Percentiles rank a stretch among this genome's conserved stretches.
phyloP scores from a whole-genome alignment of 2,329 filamentous ascomycete species.

The Colletotrichum incanum region DNA sequence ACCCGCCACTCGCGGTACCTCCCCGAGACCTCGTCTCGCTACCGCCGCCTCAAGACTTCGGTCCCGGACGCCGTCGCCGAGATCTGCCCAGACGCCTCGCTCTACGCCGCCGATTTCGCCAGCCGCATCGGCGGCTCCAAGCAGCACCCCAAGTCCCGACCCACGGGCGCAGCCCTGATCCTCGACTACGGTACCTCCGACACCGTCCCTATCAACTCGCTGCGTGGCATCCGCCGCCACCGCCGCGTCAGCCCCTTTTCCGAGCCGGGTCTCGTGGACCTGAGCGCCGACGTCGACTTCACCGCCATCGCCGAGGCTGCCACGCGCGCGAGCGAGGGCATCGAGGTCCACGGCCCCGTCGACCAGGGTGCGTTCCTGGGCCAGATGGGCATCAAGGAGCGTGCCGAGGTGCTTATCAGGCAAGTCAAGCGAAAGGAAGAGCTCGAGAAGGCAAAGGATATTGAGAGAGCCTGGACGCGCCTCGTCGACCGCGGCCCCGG shows the following conservation, averaged over 20 bases:
- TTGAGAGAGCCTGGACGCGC: constrained; percentile 84
- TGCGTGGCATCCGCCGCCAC: constrained; percentile 90
- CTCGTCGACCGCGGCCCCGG: constrained; percentile 86
- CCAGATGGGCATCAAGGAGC: constrained; percentile 86
- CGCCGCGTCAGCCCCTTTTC: constrained; percentile 83
- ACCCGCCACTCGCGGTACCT: constrained; percentile 90
- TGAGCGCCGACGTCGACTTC: constrained; percentile 96
- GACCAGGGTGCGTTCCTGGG: constrained; percentile 86
- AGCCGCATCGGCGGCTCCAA: constrained; percentile 82
- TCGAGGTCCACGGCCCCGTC: constrained; percentile 94
- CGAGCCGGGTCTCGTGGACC: constrained; percentile 85
- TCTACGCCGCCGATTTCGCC: constrained; percentile 87
- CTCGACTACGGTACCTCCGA: constrained; percentile 91
- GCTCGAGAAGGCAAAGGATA: constrained; percentile 66
- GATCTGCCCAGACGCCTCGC: constrained; percentile 88
- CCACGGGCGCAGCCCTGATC: constrained; percentile 91
- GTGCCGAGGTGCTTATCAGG: constrained; percentile 78
- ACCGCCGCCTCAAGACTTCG: constrained; percentile 77
- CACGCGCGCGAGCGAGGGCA: constrained; percentile 79
- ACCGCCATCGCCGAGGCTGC: constrained; percentile 87
- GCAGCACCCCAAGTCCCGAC: constrained; percentile 68
- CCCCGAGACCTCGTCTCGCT: constrained; percentile 85
- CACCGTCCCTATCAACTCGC: constrained; percentile 87
- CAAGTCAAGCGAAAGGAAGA: constrained; percentile 65
- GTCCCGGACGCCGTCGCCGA: constrained; percentile 83